A percentile compares a stretch with the other conserved stretches of the same genome.
These are phyloP conservation scores for Cystobasidium slooffiae DNA, from an alignment of 1,284 basidiomycete genomes.

Conservation along the genomic window DNA sequence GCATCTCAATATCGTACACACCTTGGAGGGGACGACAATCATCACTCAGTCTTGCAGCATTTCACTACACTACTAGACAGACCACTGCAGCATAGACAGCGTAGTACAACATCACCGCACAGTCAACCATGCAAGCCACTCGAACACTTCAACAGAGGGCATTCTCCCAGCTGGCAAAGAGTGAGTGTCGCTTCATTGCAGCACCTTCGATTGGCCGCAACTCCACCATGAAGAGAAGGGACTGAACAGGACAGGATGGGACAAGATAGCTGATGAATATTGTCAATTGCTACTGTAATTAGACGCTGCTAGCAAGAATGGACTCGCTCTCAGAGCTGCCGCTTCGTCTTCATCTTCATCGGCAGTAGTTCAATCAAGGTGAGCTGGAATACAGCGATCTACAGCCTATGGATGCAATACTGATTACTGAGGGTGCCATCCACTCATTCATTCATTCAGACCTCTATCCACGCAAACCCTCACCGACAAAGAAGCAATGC, in stretches of 20 bases:
- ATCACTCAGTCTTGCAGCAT: conserved; percentile 3
- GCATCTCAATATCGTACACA: too few species aligned
- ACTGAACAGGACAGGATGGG: background rate
- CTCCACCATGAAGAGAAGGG: background rate
- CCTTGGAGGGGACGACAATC: background rate
- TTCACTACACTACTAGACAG: too few species aligned
- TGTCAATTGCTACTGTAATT: background rate
- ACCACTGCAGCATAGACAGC: too few species aligned
- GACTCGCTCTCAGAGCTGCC: conserved; percentile 15
- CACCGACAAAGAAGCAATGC: conserved; percentile 63
- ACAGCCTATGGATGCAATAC: background rate
- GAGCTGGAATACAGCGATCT: background rate
- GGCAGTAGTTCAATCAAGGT: conserved; percentile 19
- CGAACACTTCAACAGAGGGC: conserved; percentile 41
- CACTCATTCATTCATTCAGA: conserved; percentile 54
- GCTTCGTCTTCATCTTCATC: conserved; percentile 14
- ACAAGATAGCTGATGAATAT: background rate
- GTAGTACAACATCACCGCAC: background rate
- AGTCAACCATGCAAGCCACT: conserved; percentile 41
- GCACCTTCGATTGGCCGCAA: conserved; percentile 33
- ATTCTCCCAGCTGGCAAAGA: conserved; percentile 41
- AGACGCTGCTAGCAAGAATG: conserved; percentile 23
- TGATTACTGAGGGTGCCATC: background rate
- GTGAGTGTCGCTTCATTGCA: conserved; percentile 27
- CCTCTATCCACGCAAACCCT: conserved; percentile 68